phyloP scores from a whole-genome alignment of 73 alveolate species.

The Breviolum minutum region DNA sequence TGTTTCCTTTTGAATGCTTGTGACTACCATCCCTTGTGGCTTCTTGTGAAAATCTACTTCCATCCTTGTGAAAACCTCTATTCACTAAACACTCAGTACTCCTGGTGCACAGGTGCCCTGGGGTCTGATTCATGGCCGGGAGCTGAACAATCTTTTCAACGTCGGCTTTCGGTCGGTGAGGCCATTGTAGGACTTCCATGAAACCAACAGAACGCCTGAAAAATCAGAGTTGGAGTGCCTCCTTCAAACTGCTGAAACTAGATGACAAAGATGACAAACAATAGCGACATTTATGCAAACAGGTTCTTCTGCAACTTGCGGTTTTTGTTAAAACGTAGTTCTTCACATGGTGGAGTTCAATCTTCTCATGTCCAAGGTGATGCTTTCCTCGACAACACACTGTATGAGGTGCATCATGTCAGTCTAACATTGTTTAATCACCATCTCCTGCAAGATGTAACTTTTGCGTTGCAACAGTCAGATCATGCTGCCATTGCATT shows the following conservation, averaged over 20 bases:
- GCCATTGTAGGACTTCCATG: not conserved
- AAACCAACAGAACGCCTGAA: not conserved
- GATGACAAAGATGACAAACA: not conserved
- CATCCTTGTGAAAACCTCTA: not conserved
- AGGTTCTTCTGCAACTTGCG: not conserved
- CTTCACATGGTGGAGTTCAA: not conserved
- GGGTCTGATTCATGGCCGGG: constrained; percentile 77
- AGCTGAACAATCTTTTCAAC: not conserved
- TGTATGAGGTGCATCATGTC: constrained; percentile 37
- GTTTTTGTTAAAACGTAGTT: not conserved
- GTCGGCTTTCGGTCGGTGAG: too few relatives aligned
- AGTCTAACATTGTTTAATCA: too few relatives aligned
- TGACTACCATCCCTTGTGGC: too few relatives aligned
- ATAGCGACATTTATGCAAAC: not conserved
- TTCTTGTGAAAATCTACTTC: too few relatives aligned
- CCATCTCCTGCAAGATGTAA: too few relatives aligned
- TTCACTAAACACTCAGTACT: not conserved
- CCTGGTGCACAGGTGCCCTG: constrained; percentile 58
- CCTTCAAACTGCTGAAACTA: too few relatives aligned
- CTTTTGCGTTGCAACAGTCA: too few relatives aligned
- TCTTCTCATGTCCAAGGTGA: constrained; percentile 31
- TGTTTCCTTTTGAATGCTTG: too few relatives aligned
- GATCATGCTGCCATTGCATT: too few relatives aligned
- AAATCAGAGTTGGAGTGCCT: not conserved
- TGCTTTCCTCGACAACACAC: constrained; percentile 91